Base-by-base conservation (phyloP, 305 asterid genomes). In the Ajuga reptans region DNA sequence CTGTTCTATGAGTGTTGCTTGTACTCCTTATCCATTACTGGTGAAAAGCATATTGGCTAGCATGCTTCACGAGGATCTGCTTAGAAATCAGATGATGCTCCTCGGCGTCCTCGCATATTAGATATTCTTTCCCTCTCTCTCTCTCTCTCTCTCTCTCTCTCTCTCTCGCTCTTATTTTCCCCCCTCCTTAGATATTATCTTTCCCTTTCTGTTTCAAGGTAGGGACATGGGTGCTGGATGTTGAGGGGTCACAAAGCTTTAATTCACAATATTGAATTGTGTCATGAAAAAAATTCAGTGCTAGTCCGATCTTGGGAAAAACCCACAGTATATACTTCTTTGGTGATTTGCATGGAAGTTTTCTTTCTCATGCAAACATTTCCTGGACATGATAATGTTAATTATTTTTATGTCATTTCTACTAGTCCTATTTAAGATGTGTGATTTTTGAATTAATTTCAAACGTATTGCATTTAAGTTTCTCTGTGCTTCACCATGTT, bases 401-500 rank as follows among this genome's bases (percentile, higher is more conserved):
- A 52, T 71, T 75, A 21, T 63, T 7, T 34, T 39, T n/a, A 47
- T 33, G 56, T 16, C 54, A 33, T 47, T 27, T 41, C 49, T 34
- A 12, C 60, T 43, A 46, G 27, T 70, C 61, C 79, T 61, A 37
- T 37, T 33, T 66, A 16, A 49, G 55, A 61, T 39, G 42, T 59
- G 57, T 52, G 16, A 53, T 63, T 54, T 50, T 55, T 54, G 39
- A 61, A 43, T 64, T 59, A 50, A 29, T 66, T 27, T 51, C 15
- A 41, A 12, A 61, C 24, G 53, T 18, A 62, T 47, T 69, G 24
- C 57, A 39, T 49, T 64, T 60, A 60, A 63, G 16, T 55, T 69
- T 67, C 58, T 46, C 64, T 31, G 53, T 65, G 60, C 61, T 37
- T 74, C 55, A 64, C 55, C 51, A 39, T 75, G 56, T 53, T 53